Conservation (phyloP, 257 asterid species). For the Gardenia jasminoides region DNA sequence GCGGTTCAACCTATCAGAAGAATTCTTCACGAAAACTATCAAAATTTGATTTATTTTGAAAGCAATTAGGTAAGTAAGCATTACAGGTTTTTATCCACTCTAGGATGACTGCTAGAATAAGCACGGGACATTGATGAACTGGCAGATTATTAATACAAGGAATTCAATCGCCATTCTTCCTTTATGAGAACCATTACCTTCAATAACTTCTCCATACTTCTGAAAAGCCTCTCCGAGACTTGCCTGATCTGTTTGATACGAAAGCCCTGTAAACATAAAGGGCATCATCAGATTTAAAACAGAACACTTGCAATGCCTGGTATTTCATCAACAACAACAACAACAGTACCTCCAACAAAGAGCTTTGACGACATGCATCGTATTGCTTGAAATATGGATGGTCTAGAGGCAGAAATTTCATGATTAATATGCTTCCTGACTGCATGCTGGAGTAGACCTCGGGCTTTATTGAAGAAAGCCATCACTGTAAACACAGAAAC, state of each 20-base stretch:
- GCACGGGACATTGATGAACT: not conserved
- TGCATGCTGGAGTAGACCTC: slow-evolving; percentile 47
- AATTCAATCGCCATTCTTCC: not conserved
- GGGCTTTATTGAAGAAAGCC: slow-evolving; percentile 81
- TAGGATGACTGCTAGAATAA: not conserved
- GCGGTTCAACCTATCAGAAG: not conserved
- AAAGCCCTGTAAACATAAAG: slow-evolving; percentile 53
- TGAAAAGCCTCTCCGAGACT: slow-evolving; percentile 58
- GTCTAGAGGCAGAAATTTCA: slow-evolving; percentile 44
- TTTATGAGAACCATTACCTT: slow-evolving; percentile 42
- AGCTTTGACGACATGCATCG: slow-evolving; percentile 88
- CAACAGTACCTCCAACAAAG: slow-evolving; percentile 67
- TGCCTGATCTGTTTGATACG: slow-evolving; percentile 55
- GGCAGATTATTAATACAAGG: not conserved
- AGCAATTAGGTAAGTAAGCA: not conserved
- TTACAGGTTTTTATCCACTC: not conserved
- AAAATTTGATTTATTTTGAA: not conserved
- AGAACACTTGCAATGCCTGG: not conserved
- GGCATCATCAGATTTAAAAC: not conserved
- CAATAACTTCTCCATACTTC: slow-evolving; percentile 74
- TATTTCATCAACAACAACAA: not conserved
- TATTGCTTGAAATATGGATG: slow-evolving; percentile 61
- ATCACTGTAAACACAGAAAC: slow-evolving; percentile 27
- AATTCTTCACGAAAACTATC: not conserved
- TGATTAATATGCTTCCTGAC: slow-evolving; percentile 38